Conservation (phyloP, 2,329 filamentous ascomycete species). For the Hypoxylon sp. region DNA sequence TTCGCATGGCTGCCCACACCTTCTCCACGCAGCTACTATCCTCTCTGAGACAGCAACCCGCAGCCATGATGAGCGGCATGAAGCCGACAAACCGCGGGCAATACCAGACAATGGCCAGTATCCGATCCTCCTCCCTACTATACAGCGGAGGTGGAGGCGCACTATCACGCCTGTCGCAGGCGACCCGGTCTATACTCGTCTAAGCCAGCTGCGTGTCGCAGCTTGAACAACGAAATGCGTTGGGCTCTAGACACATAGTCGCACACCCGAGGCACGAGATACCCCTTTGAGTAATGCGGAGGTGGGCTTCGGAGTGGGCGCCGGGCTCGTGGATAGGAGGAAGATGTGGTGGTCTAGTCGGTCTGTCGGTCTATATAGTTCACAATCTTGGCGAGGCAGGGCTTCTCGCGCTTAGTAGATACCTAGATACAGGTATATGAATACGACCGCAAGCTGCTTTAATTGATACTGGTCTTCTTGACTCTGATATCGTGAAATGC, state of each 20-base stretch:
- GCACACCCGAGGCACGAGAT: constrained; percentile 7
- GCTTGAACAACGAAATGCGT: not conserved
- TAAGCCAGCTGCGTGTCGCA: not conserved
- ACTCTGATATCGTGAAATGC: constrained; percentile 1
- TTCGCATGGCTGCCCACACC: constrained; percentile 1
- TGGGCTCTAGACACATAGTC: not conserved
- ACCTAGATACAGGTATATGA: too few relatives aligned
- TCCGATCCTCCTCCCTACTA: not conserved
- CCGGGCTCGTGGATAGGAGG: constrained; percentile 9
- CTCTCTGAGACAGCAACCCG: constrained; percentile 2
- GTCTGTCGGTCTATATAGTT: constrained; percentile 30
- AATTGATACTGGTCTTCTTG: constrained; percentile 10
- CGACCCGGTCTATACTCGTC: not conserved
- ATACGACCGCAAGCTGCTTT: constrained; percentile 26
- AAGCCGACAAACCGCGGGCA: constrained; percentile 9
- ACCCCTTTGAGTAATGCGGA: constrained; percentile 18
- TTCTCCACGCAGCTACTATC: constrained; percentile 22
- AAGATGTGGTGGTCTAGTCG: constrained; percentile 24
- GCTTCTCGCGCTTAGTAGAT: constrained; percentile 18
- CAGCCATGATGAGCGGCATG: constrained; percentile 2
- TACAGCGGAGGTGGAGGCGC: not conserved
- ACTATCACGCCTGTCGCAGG: not conserved
- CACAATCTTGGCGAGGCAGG: constrained; percentile 21
- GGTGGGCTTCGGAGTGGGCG: constrained; percentile 9
- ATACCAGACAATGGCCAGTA: not conserved